Evolutionary conservation across 768 basidiomycete genomes (phyloP).

Genomic region (Calvatia gigantea): DNA sequence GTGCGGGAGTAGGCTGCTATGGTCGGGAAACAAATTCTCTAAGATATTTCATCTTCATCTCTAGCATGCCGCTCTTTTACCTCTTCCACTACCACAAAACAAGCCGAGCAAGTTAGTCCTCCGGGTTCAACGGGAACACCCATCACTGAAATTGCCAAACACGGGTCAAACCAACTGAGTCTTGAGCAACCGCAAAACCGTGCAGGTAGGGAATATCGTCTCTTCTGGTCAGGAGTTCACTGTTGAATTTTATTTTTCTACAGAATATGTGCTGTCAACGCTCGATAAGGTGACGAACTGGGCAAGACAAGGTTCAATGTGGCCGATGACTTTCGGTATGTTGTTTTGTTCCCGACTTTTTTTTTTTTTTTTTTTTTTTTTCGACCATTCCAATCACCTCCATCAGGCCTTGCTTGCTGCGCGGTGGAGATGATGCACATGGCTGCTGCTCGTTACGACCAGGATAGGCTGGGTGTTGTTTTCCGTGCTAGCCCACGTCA

Average conservation of each 20-base stretch:
- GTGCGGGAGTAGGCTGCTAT: constrained; percentile 22
- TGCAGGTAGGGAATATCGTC: constrained; percentile 57
- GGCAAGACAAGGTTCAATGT: constrained; percentile 97
- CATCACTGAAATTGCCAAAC: constrained; percentile 68
- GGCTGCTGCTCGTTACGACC: constrained; percentile 98
- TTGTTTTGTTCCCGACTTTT: constrained; percentile 5
- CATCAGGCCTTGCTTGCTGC: constrained; percentile 90
- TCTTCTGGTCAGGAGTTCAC: not conserved
- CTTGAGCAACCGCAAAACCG: constrained; percentile 87
- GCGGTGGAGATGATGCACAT: constrained; percentile 99
- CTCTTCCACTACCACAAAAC: constrained; percentile 39
- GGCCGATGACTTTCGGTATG: constrained; percentile 96
- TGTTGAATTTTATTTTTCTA: not conserved
- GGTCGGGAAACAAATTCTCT: constrained; percentile 4
- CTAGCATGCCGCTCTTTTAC: constrained; percentile 48
- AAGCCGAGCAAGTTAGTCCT: constrained; percentile 32
- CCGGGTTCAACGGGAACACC: constrained; percentile 44
- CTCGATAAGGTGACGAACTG: constrained; percentile 97
- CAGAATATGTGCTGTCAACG: constrained; percentile 95
- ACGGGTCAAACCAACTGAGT: constrained; percentile 79
- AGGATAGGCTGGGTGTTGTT: constrained; percentile 94
- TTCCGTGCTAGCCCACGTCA: constrained; percentile 99
- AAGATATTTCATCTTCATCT: constrained; percentile 10
- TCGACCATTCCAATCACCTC: constrained; percentile 8
- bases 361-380: constrained; percentile 6